Evolutionary conservation across 805 yeast species (phyloP).

Genomic region (Candida corydali): DNA sequence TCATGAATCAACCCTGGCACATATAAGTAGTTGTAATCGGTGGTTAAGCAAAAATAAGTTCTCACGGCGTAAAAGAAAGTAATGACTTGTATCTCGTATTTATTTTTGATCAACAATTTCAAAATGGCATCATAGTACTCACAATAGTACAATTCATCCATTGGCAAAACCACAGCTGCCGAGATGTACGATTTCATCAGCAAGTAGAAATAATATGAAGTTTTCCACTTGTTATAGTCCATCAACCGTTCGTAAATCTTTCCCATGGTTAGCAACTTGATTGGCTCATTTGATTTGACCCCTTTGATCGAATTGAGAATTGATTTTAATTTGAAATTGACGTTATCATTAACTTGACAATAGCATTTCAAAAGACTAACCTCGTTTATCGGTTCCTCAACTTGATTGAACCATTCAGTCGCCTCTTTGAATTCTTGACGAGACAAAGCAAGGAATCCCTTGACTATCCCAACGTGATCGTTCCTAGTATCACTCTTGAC

Average conservation of each 20-base stretch:
- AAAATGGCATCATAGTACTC: conserved; percentile 6
- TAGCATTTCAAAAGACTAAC: background rate
- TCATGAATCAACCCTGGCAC: background rate
- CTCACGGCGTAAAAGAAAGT: conserved; percentile 4
- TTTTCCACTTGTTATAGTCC: background rate
- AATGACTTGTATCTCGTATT: background rate
- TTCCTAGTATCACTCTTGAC: background rate
- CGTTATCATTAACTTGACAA: conserved; percentile 5
- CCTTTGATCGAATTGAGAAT: background rate
- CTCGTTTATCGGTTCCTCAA: background rate
- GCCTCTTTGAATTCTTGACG: conserved; percentile 5
- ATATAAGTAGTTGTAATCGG: conserved; percentile 2
- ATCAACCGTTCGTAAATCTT: conserved; percentile 1
- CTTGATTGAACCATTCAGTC: background rate
- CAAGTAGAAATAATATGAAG: background rate
- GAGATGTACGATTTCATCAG: background rate
- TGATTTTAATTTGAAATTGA: background rate
- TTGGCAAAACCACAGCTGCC: background rate
- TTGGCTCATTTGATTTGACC: background rate
- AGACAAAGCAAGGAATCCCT: conserved; percentile 3
- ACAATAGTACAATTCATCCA: conserved; percentile 4
- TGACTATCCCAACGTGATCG: background rate
- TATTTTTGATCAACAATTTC: background rate
- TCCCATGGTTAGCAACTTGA: background rate
- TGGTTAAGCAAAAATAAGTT: conserved; percentile 1